These are phyloP conservation scores for Monosporozyma servazzii DNA, from an alignment of 805 yeast genomes.

Conservation along the genomic window DNA sequence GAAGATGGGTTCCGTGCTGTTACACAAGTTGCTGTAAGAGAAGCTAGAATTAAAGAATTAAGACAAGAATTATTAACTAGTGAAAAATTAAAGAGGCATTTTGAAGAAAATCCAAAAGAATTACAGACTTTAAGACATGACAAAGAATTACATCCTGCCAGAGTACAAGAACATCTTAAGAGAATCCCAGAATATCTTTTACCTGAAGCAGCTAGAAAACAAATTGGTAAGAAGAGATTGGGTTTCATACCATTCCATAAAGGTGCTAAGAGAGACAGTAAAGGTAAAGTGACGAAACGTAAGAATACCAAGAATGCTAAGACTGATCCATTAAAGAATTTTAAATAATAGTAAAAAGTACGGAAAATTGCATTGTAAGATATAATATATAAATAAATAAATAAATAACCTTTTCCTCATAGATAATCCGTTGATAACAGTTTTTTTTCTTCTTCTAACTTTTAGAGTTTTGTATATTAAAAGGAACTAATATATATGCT, in stretches of 20 bases:
- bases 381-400: not conserved
- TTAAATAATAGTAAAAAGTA: conserved; percentile 23
- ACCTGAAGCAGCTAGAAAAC: conserved; percentile 64
- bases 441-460: not conserved
- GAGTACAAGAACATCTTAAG: conserved; percentile 77
- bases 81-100: conserved; percentile 85
- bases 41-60: conserved; percentile 85
- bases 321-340: conserved; percentile 57
- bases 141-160: conserved; percentile 72
- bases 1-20: conserved; percentile 97
- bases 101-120: conserved; percentile 96
- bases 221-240: conserved; percentile 38
- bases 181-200: conserved; percentile 87
- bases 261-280: conserved; percentile 22
- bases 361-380: not conserved
- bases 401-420: not conserved
- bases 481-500: not conserved
- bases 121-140: conserved; percentile 84
- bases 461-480: not conserved
- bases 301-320: conserved; percentile 41
- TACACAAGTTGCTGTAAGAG: conserved; percentile 80
- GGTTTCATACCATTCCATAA: conserved; percentile 71
- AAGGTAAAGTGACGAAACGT: conserved; percentile 37
- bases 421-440: not conserved
- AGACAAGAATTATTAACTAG: conserved; percentile 79